Evolutionary conservation across 768 basidiomycete species (phyloP), one percentile per base, ranked within the genome.

Genomic region (Jaapia argillacea): DNA sequence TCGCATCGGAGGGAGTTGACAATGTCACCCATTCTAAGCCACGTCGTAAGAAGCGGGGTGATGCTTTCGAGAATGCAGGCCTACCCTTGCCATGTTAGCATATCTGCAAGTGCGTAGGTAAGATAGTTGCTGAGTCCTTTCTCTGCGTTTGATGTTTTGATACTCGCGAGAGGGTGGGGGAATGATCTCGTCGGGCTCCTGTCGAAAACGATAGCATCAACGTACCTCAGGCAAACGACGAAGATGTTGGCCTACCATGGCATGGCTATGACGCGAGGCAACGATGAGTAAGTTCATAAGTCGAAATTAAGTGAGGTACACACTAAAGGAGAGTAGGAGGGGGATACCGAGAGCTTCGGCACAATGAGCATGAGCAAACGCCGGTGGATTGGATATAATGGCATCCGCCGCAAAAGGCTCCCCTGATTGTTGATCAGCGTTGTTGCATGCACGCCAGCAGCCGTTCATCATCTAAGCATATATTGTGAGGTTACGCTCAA

Each of bases 321-420:
- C 12, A 79, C 75, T 79, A 54, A 81, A 79, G 40, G 69, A 72
- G 49, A 79, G 55, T 31, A 73, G 61, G 6, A 79, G 56, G 2
- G 76, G 77, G 21, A 79, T 64, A 1, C 78, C 78, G 3, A 80
- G 55, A 5, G 77, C 77, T 52, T 82, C 78, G 2, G 79, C 79
- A 41, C 78, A 74, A 46, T 81, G 79, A 3, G 79, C 57, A 58
- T 81, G 78, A 1, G 74, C 79, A 48, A 82, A 82, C 4, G 75
- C 67, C 0, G 80, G 80, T 14, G 80, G 80, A 54, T 82, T 82
- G 24, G 73, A 72, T 38, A 82, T 79, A 36, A 82, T 77, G 0
- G 78, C 77, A 51, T 82, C 78, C 1, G 74, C 76, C 1, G 67
- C 72, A 48, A 80, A 81, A 2, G 69, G 48, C 16, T 57, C 56